phyloP scores from a whole-genome alignment of 2,329 filamentous ascomycete genomes.

The Penicillium sp. region DNA sequence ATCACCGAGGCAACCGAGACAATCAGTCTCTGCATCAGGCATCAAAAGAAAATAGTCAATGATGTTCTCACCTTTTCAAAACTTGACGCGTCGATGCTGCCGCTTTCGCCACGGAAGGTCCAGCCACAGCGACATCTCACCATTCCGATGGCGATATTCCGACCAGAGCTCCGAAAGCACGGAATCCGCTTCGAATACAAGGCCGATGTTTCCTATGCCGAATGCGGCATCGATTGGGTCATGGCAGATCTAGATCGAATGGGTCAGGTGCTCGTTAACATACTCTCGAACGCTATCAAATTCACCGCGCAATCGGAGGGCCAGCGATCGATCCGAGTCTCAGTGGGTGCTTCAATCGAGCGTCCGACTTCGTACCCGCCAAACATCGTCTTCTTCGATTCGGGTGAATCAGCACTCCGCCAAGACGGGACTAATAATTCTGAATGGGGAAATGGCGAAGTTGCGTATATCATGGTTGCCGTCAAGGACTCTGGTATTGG shows the following conservation, averaged over 20 bases:
- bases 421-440: slow-evolving; percentile 31
- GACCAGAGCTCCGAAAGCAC: slow-evolving; percentile 61
- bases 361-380: slow-evolving; percentile 39
- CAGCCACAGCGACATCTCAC: slow-evolving; percentile 60
- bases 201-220: slow-evolving; percentile 53
- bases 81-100: slow-evolving; percentile 64
- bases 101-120: slow-evolving; percentile 61
- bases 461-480: slow-evolving; percentile 60
- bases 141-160: slow-evolving; percentile 66
- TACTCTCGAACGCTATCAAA: slow-evolving; percentile 73
- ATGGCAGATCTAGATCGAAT: slow-evolving; percentile 64
- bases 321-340: slow-evolving; percentile 40
- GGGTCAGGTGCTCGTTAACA: slow-evolving; percentile 69
- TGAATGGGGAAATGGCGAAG: slow-evolving; percentile 51
- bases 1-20: slow-evolving; percentile 68
- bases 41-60: slow-evolving; percentile 72
- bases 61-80: slow-evolving; percentile 67
- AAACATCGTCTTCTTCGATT: slow-evolving; percentile 29
- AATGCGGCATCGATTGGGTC: slow-evolving; percentile 56
- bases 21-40: slow-evolving; percentile 66
- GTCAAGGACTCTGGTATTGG: slow-evolving; percentile 71
- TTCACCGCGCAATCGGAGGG: slow-evolving; percentile 54
- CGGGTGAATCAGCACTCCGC: slow-evolving; percentile 13
- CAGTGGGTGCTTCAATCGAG: slow-evolving; percentile 43
- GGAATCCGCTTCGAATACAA: slow-evolving; percentile 59